These are phyloP conservation scores for Teratosphaeria nubilosa DNA, from an alignment of 2,329 filamentous ascomycete genomes.

Conservation along the genomic window DNA sequence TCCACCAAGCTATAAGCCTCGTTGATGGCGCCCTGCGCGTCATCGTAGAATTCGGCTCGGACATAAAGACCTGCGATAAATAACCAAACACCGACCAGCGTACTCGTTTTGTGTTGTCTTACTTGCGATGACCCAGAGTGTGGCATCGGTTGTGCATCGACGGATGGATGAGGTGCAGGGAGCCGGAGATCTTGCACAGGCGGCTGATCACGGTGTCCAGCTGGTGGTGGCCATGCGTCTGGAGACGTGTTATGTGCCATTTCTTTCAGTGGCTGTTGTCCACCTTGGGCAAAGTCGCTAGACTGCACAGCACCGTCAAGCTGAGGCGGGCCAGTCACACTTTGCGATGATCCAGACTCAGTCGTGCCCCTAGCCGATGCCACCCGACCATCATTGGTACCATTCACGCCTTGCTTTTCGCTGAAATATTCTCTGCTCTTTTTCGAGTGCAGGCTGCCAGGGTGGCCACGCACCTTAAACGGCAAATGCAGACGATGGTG, in stretches of 20 bases:
- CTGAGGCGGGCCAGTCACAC: not conserved
- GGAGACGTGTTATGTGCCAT: constrained; percentile 32
- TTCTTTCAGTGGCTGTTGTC: constrained; percentile 9
- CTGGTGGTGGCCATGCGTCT: constrained; percentile 24
- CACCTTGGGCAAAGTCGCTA: not conserved
- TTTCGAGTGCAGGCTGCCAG: constrained; percentile 8
- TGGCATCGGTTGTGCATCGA: constrained; percentile 31
- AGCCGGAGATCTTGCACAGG: constrained; percentile 35
- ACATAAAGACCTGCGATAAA: constrained; percentile 83
- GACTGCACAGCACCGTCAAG: not conserved
- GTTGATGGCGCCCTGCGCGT: constrained; percentile 66
- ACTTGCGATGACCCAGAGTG: constrained; percentile 42
- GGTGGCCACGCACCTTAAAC: constrained; percentile 16
- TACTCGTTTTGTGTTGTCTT: constrained; percentile 44
- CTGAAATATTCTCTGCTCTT: constrained; percentile 6
- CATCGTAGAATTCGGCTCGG: constrained; percentile 67
- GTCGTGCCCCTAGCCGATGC: constrained; percentile 1
- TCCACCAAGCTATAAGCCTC: constrained; percentile 73
- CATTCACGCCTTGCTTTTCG: constrained; percentile 3
- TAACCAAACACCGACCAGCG: constrained; percentile 75
- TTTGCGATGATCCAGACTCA: not conserved
- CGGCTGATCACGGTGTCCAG: constrained; percentile 31
- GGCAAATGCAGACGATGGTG: constrained; percentile 24
- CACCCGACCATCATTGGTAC: not conserved
- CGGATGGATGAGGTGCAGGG: constrained; percentile 29